Conservation (phyloP, 352 stramenopile species). For the Blastocystis sp. region DNA sequence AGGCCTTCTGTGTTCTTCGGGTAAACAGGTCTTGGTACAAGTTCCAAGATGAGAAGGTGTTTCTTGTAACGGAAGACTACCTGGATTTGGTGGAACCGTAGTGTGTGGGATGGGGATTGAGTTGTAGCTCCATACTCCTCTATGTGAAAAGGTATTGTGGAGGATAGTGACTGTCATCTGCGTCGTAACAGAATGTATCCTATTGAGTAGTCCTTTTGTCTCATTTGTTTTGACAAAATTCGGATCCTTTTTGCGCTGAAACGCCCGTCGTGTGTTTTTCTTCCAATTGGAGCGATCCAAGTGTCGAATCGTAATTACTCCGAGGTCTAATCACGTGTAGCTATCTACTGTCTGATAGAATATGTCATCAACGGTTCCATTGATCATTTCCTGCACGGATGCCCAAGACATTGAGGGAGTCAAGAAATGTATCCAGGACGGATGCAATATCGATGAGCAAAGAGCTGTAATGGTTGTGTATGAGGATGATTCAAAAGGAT, state of each 20-base stretch:
- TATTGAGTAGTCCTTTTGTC: not conserved
- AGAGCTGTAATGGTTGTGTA: not conserved
- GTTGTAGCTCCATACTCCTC: too few species aligned
- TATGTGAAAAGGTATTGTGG: not conserved
- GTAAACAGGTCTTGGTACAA: not conserved
- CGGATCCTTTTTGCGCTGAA: not conserved
- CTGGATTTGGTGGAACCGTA: not conserved
- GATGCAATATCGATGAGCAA: constrained; percentile 41
- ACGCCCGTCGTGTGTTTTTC: constrained; percentile 20
- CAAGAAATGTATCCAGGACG: constrained; percentile 17
- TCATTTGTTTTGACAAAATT: not conserved
- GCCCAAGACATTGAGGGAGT: constrained; percentile 8
- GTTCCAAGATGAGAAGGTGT: constrained; percentile 2
- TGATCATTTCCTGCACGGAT: constrained; percentile 17
- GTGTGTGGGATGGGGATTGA: too few species aligned
- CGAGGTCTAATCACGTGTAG: not conserved
- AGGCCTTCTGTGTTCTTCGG: not conserved
- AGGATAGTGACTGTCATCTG: not conserved
- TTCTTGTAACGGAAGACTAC: not conserved
- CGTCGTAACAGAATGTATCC: not conserved
- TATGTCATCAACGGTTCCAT: constrained; percentile 1
- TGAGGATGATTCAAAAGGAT: not conserved
- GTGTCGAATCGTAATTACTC: not conserved
- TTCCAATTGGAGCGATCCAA: constrained; percentile 2
- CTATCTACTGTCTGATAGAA: not conserved